Percentiles rank a stretch among this genome's conserved stretches.
Conservation (phyloP, 257 asterid genomes). For the Gentiana dahurica region DNA sequence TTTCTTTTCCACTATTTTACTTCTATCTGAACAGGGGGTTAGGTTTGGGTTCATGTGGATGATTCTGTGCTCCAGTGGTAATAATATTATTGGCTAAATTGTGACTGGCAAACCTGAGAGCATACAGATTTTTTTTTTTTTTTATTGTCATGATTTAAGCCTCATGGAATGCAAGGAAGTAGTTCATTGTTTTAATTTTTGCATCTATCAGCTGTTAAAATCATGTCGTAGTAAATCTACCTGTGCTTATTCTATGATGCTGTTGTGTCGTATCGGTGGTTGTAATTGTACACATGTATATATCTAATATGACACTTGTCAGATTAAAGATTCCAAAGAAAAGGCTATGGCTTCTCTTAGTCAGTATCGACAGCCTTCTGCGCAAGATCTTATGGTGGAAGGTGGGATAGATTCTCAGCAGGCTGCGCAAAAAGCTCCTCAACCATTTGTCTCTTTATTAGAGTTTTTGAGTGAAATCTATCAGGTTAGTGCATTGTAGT, state of each 20-base stretch:
- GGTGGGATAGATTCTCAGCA: slow-evolving; percentile 43
- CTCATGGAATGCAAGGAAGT: too few species aligned
- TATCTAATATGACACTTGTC: slow-evolving; percentile 2
- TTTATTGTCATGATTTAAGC: too few species aligned
- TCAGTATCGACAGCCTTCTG: slow-evolving; percentile 44
- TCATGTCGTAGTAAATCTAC: not conserved
- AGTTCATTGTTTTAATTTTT: too few species aligned
- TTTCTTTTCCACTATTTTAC: too few species aligned
- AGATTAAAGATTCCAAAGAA: slow-evolving; percentile 94
- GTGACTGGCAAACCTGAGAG: too few species aligned
- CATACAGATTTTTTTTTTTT: too few species aligned
- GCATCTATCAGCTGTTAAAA: too few species aligned
- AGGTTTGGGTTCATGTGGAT: too few species aligned
- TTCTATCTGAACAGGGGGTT: too few species aligned
- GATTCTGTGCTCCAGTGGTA: too few species aligned
- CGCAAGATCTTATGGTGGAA: slow-evolving; percentile 49
- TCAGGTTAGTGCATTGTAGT: slow-evolving; percentile 43
- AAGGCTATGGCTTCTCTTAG: slow-evolving; percentile 73
- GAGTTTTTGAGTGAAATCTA: slow-evolving; percentile 95
- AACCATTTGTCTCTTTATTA: slow-evolving; percentile 74
- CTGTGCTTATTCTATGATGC: not conserved
- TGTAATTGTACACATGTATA: not conserved
- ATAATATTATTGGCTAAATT: too few species aligned
- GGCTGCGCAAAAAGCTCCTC: slow-evolving; percentile 35
- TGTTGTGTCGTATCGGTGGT: not conserved